Base-by-base conservation (phyloP, 768 basidiomycete genomes). In the Astraeus odoratus region DNA sequence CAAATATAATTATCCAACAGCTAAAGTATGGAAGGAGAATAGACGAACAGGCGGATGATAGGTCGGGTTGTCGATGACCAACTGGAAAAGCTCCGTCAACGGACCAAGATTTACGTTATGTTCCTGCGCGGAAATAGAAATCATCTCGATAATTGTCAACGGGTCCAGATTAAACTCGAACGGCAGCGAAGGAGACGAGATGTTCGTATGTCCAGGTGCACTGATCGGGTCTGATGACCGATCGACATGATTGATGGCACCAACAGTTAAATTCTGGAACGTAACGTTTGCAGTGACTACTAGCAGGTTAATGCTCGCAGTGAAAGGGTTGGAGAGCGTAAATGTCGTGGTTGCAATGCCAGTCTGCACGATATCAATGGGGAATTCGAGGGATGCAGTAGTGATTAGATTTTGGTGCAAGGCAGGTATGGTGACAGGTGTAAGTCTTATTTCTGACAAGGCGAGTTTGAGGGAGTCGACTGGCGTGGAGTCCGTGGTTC, bases 161-260 rank as follows among this genome's bases (percentile, higher is more conserved):
- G 83, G 80, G 49, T 85, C 69, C 23, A 80, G 57, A 58, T 86
- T 85, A 60, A 83, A 82, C 16, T 76, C 57, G 50, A 87, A 69
- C 16, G 80, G 79, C 34, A 87, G 63, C 5, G 61, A 51, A 8
- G 69, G 71, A 2, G 83, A 86, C 2, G 75, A 75, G 43, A 78
- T 71, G 12, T 71, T 71, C 31, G 67, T 69, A 52, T 85, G 81
- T 5, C 84, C 81, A 31, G 64, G 58, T 4, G 76, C 81, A 33
- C 71, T 75, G 37, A 86, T 74, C 1, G 83, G 81, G 44, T 73
- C 65, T 2, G 73, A 68, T 15, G 80, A 76, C 16, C 70, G 46
- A 51, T 83, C 79, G 8, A 73, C 68, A 31, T 71, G 67, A 29
- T 79, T 67, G 46, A 85, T 79, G n/a, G 55, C 68, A 3, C 84